Percentiles rank a stretch among this genome's conserved stretches.
Conservation (phyloP, 2,329 filamentous ascomycete species). For the Pseudonectria buxi region DNA sequence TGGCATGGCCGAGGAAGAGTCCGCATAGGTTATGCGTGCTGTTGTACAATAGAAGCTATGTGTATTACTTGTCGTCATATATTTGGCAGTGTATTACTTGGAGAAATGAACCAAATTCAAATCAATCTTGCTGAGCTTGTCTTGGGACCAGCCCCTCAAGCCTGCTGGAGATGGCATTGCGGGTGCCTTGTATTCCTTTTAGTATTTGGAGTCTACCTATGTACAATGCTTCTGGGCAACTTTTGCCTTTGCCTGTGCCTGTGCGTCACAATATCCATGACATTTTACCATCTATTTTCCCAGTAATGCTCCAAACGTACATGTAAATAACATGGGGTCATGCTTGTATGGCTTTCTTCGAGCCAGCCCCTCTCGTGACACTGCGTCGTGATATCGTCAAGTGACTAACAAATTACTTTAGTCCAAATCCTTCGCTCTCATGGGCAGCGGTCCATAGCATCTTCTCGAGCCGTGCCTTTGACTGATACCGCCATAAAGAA, state of each 20-base stretch:
- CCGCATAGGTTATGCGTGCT: constrained; percentile 14
- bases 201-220: too few relatives aligned
- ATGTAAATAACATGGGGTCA: too few relatives aligned
- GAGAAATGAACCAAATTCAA: constrained; percentile 15
- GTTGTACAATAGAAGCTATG: constrained; percentile 23
- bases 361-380: constrained; percentile 15
- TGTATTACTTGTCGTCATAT: constrained; percentile 20
- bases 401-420: constrained; percentile 51
- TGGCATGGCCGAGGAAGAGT: constrained; percentile 29
- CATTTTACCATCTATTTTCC: background rate
- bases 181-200: too few relatives aligned
- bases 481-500: constrained; percentile 66
- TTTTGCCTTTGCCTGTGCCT: too few relatives aligned
- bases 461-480: constrained; percentile 58
- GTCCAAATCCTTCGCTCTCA: constrained; percentile 86
- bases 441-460: constrained; percentile 81
- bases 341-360: too few relatives aligned
- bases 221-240: too few relatives aligned
- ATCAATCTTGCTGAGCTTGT: constrained; percentile 1
- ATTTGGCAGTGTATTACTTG: constrained; percentile 23
- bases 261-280: too few relatives aligned
- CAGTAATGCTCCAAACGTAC: too few relatives aligned
- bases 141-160: too few relatives aligned
- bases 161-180: too few relatives aligned
- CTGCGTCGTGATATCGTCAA: constrained; percentile 14